Percentiles rank a stretch among this genome's conserved stretches.
Conservation (phyloP, 495 filamentous ascomycete genomes). For the Neurospora intermedia region DNA sequence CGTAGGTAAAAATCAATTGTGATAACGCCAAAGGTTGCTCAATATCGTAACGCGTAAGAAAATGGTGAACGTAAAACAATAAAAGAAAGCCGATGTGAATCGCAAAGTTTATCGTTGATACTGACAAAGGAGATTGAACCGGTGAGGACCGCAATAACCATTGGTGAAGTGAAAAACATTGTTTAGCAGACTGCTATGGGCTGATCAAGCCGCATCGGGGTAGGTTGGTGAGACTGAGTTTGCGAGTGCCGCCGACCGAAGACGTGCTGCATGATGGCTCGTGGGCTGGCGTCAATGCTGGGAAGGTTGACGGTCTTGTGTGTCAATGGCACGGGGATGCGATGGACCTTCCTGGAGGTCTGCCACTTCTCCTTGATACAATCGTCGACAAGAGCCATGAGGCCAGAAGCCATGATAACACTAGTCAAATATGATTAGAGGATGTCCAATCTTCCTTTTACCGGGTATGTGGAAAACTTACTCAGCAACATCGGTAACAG, state of each 20-base stretch:
- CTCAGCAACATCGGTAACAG: constrained; percentile 77
- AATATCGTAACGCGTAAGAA: neutral
- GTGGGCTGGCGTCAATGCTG: constrained; percentile 47
- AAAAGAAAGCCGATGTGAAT: neutral
- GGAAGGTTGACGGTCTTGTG: constrained; percentile 54
- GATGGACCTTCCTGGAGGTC: constrained; percentile 44
- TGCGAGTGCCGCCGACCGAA: constrained; percentile 50
- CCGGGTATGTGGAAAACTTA: constrained; percentile 44
- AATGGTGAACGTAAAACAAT: neutral
- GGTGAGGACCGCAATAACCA: neutral
- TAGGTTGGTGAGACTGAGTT: constrained; percentile 24
- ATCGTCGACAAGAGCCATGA: constrained; percentile 87
- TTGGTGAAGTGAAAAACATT: neutral
- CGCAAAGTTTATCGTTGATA: neutral
- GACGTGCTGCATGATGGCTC: constrained; percentile 66
- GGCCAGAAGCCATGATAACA: constrained; percentile 79
- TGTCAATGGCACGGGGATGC: constrained; percentile 45
- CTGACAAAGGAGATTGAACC: neutral
- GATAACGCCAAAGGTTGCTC: neutral
- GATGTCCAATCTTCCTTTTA: constrained; percentile 7
- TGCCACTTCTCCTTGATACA: constrained; percentile 77
- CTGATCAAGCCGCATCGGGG: constrained; percentile 30
- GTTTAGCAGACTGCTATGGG: constrained; percentile 29
- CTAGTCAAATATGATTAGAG: constrained; percentile 33
- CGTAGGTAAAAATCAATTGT: neutral